Percentiles rank a stretch among this genome's conserved stretches.
Evolutionary conservation across 139 green algal genomes (phyloP).

Genomic region (Chlorella vulgaris): DNA sequence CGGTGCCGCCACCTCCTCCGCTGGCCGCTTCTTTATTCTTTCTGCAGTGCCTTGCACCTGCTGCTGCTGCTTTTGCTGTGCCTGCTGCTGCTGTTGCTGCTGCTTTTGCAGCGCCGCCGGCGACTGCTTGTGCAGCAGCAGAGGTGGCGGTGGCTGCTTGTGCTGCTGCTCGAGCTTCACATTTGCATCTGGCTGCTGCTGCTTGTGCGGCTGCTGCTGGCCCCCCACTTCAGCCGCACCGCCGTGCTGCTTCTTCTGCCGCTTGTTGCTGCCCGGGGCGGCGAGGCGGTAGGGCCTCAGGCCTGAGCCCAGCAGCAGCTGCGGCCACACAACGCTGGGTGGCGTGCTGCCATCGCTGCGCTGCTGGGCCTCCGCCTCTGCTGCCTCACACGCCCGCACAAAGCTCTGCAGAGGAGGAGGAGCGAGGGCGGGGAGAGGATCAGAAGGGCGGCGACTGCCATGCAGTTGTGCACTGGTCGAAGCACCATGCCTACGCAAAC

Average conservation of each 20-base stretch:
- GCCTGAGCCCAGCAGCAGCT: slow-evolving; percentile 5
- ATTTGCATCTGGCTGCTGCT: background rate
- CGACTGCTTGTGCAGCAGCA: background rate
- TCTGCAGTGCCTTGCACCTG: background rate
- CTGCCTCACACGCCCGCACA: slow-evolving; percentile 12
- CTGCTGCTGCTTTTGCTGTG: background rate
- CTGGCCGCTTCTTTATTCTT: background rate
- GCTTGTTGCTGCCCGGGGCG: background rate
- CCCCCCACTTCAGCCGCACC: background rate
- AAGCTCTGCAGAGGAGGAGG: slow-evolving; percentile 20
- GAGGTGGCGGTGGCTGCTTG: background rate
- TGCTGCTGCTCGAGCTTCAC: background rate
- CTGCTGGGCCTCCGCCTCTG: background rate
- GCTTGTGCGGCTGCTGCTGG: background rate
- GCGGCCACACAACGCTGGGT: background rate
- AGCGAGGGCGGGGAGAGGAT: no score
- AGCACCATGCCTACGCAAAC: no score
- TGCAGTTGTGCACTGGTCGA: no score
- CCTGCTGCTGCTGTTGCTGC: background rate
- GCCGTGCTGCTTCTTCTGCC: background rate
- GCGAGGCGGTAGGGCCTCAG: slow-evolving; percentile 4
- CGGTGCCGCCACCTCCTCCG: background rate
- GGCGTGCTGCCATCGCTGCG: background rate
- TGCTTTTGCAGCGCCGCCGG: background rate
- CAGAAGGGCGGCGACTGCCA: no score